These are phyloP conservation scores for Neonectria hederae DNA, from an alignment of 2,329 filamentous ascomycete species.

Conservation along the genomic window DNA sequence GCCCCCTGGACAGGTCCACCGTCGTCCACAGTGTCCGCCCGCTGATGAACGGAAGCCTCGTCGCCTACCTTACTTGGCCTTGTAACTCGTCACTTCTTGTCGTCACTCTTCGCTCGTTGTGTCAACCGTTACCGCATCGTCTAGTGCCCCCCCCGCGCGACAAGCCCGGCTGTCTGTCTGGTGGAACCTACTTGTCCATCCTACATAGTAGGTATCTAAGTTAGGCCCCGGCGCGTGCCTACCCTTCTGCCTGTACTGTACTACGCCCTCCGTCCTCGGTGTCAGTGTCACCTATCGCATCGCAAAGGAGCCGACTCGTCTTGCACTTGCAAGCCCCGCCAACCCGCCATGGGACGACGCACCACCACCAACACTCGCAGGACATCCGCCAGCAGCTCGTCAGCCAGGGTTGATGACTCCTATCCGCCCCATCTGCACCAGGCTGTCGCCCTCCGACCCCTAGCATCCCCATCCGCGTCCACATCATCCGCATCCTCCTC, in stretches of 20 bases:
- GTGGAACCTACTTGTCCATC: conserved; percentile 7
- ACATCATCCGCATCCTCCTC: conserved; percentile 35
- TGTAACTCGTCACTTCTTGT: not conserved
- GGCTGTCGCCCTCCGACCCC: conserved; percentile 46
- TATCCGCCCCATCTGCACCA: conserved; percentile 41
- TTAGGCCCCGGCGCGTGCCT: conserved; percentile 7
- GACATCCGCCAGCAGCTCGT: conserved; percentile 25
- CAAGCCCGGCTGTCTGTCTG: conserved; percentile 13
- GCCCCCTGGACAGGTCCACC: conserved; percentile 4
- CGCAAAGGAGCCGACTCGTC: conserved; percentile 14
- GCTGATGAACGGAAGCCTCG: not conserved
- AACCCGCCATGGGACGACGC: conserved; percentile 43
- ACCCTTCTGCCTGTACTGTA: conserved; percentile 9
- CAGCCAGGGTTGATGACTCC: conserved; percentile 40
- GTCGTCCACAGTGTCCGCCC: not conserved
- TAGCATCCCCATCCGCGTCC: conserved; percentile 36
- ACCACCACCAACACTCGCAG: conserved; percentile 32
- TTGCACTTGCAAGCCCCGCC: conserved; percentile 25
- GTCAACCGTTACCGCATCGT: not conserved
- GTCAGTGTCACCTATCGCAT: conserved; percentile 10
- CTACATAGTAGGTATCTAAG: no score
- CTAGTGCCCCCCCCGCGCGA: conserved; percentile 8
- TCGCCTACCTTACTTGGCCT: conserved; percentile 6
- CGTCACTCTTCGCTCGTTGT: not conserved
- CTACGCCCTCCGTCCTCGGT: not conserved